Evolutionary conservation across 2,329 filamentous ascomycete species (phyloP).

Genomic region (Colletotrichum somersetense): DNA sequence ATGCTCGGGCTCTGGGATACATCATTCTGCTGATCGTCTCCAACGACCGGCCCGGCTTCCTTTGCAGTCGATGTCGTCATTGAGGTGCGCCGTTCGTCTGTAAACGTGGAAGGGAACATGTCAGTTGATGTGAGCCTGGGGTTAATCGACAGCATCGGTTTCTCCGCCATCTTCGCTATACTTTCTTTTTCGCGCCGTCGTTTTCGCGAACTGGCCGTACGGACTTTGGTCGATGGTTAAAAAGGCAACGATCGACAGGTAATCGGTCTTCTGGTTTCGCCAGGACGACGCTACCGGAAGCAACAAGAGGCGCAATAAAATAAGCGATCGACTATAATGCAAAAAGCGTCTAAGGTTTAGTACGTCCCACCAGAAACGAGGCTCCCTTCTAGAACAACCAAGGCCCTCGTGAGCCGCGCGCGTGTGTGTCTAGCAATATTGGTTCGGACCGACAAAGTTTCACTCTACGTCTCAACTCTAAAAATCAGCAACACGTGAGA

Average conservation of each 20-base stretch:
- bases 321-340: too few relatives aligned
- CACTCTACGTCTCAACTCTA: neutral
- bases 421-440: neutral
- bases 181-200: constrained; percentile 16
- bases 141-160: constrained; percentile 15
- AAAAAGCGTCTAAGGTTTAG: neutral
- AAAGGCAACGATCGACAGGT: neutral
- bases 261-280: too few relatives aligned
- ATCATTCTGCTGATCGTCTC: neutral
- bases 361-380: neutral
- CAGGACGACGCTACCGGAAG: neutral
- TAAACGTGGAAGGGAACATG: constrained; percentile 18
- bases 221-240: constrained; percentile 5
- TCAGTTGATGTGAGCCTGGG: constrained; percentile 25
- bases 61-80: neutral
- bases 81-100: neutral
- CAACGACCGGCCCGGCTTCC: neutral
- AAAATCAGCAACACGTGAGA: neutral
- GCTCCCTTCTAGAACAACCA: neutral
- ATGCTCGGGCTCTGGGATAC: neutral
- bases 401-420: neutral
- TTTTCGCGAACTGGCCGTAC: neutral
- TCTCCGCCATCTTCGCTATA: constrained; percentile 20
- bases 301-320: neutral
- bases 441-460: neutral